A percentile compares a stretch with the other conserved stretches of the same genome.
These are phyloP conservation scores for Setomelanomma holmii DNA, from an alignment of 2,329 filamentous ascomycete genomes.

Conservation along the genomic window DNA sequence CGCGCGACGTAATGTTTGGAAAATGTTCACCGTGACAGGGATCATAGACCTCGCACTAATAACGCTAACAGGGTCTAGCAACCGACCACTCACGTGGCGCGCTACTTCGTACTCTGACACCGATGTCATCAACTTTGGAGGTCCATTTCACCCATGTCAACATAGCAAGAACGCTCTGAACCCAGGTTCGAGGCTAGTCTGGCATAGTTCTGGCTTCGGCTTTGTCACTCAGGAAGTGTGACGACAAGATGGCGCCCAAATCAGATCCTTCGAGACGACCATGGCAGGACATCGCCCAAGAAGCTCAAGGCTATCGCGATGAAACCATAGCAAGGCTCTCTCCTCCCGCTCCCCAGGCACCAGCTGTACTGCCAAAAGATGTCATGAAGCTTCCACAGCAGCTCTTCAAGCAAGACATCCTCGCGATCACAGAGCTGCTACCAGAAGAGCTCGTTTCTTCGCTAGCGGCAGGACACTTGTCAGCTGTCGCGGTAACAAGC, in stretches of 20 bases:
- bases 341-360: constrained; percentile 25
- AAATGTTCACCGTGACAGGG: background rate
- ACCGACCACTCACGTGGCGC: too few species aligned
- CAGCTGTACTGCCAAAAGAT: constrained; percentile 27
- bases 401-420: constrained; percentile 16
- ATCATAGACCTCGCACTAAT: too few species aligned
- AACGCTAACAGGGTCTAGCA: too few species aligned
- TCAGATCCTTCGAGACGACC: too few species aligned
- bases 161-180: too few species aligned
- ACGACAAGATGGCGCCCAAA: too few species aligned
- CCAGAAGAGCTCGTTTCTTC: constrained; percentile 27
- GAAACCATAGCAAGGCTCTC: constrained; percentile 26
- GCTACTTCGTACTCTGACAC: too few species aligned
- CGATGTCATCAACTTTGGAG: too few species aligned
- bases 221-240: too few species aligned
- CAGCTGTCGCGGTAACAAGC: constrained; percentile 31
- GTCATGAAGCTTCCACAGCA: constrained; percentile 22
- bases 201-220: too few species aligned
- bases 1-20: constrained; percentile 1
- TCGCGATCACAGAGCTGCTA: constrained; percentile 27
- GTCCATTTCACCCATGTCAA: too few species aligned
- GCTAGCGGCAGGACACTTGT: constrained; percentile 27
- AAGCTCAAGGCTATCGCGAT: constrained; percentile 37
- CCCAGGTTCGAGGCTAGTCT: too few species aligned
- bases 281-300: constrained; percentile 35